These are phyloP conservation scores for Atractiella rhizophila DNA, from an alignment of 768 basidiomycete genomes.

Conservation along the genomic window DNA sequence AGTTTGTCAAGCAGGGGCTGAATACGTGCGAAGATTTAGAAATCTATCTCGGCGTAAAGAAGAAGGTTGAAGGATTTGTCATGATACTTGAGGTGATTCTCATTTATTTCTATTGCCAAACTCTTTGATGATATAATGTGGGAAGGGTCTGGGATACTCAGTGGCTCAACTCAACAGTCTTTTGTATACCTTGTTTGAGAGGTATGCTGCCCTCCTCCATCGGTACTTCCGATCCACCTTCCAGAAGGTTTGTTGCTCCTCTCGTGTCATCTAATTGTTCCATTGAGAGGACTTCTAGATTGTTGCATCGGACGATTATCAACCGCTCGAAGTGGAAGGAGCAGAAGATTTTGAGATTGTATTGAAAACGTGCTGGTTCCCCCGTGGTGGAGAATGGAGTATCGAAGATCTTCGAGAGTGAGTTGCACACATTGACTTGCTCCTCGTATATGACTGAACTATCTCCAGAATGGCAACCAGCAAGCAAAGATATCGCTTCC, in stretches of 20 bases:
- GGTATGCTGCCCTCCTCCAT: slow-evolving; percentile 58
- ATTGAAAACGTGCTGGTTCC: slow-evolving; percentile 5
- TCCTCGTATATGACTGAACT: neutral
- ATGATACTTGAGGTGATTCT: slow-evolving; percentile 62
- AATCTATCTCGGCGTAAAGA: slow-evolving; percentile 55
- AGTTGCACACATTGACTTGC: neutral
- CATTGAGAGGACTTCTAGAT: neutral
- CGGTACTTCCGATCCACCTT: slow-evolving; percentile 55
- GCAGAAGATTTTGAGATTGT: slow-evolving; percentile 35
- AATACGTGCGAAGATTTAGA: slow-evolving; percentile 53
- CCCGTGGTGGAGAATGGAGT: neutral
- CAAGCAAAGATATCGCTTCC: slow-evolving; percentile 43
- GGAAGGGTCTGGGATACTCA: slow-evolving; percentile 61
- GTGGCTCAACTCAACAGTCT: slow-evolving; percentile 57
- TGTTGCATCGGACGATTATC: slow-evolving; percentile 38
- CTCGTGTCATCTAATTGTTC: neutral
- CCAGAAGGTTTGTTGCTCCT: slow-evolving; percentile 35
- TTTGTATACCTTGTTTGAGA: slow-evolving; percentile 68
- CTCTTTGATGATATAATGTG: neutral
- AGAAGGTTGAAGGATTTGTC: slow-evolving; percentile 55
- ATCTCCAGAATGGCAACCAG: slow-evolving; percentile 36
- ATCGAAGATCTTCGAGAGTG: slow-evolving; percentile 23
- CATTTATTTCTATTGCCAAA: neutral
- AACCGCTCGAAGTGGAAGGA: slow-evolving; percentile 19
- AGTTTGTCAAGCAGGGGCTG: slow-evolving; percentile 46